Evolutionary conservation across 2,329 filamentous ascomycete genomes (phyloP).

Genomic region (Fusarium odoratissimum): DNA sequence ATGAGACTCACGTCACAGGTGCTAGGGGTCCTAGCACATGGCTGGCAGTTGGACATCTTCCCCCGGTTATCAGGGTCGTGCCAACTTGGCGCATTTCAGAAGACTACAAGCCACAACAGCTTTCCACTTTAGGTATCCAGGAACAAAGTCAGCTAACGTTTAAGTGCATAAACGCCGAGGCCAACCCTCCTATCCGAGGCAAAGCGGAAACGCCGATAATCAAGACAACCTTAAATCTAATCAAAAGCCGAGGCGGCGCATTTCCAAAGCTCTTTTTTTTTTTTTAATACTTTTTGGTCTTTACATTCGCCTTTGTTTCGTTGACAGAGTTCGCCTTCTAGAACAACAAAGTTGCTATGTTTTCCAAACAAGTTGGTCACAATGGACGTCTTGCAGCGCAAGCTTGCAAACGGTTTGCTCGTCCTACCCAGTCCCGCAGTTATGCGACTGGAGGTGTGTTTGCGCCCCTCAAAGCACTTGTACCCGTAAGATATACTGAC

Average conservation of each 20-base stretch:
- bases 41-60: neutral
- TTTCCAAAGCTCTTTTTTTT: neutral
- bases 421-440: slow-evolving; percentile 36
- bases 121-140: neutral
- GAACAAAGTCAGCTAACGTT: neutral
- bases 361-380: slow-evolving; percentile 42
- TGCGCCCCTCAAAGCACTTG: neutral
- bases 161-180: slow-evolving; percentile 40
- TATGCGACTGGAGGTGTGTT: slow-evolving; percentile 46
- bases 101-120: slow-evolving; percentile 2
- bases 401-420: slow-evolving; percentile 34
- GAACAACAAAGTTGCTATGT: slow-evolving; percentile 27
- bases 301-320: neutral
- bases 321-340: neutral
- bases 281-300: neutral
- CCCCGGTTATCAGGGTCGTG: slow-evolving; percentile 6
- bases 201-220: slow-evolving; percentile 33
- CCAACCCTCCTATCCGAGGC: slow-evolving; percentile 39
- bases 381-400: slow-evolving; percentile 42
- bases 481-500: slow-evolving; percentile 28
- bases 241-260: slow-evolving; percentile 25
- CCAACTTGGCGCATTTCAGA: slow-evolving; percentile 2
- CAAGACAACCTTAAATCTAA: slow-evolving; percentile 27
- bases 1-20: slow-evolving; percentile 31
- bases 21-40: slow-evolving; percentile 21